Base-by-base conservation (phyloP, 2,329 filamentous ascomycete species). In the Claviceps pusilla region DNA sequence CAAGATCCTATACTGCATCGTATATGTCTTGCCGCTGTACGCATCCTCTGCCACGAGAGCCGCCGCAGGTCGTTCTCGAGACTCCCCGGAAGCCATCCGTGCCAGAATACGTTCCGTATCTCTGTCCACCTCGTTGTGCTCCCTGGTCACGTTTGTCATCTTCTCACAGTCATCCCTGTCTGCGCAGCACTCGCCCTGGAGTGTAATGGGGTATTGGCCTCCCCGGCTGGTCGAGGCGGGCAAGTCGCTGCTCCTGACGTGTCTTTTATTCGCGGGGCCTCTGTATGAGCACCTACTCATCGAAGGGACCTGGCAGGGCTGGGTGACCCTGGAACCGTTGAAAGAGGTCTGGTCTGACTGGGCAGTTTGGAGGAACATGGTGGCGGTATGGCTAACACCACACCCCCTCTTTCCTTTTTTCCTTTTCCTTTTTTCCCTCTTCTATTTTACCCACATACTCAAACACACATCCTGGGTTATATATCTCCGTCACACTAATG, bases 21-120 rank as follows among this genome's bases (percentile, higher is more conserved):
- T 89, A 72, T 98, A 97, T 71, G 87, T 98, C 62, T 73, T 87
- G 3, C 91, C 93, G 29, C 89, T 97, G 69, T 96, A 98, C 73
- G 75, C 91, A 58, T 93, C 85, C 24, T 69, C 81, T 4, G 77
- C 81, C 24, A 94, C 91, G 5, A 82, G 90, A 52, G 89, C 90
- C 7, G 93, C 88, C 7, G 78, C 81, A 31, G 80, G 77, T 54
- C 78, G 94, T 33, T 87, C 87, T 57, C 83, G 93, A 65, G 90
- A 97, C 78, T 85, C 88, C 33, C 89, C 90, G 10, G 84, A 86
- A 11, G 89, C 94, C 51, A 97, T 98, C 71, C 84, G 84, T 61
- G 87, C 88, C 55, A 84, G 93, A 61, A 85, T 95, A 62, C 79
- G 84, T 54, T 86, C 84, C 53, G 91, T 95, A 61, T 84, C 82